These are phyloP conservation scores for Rhodotorula sphaerocarpa DNA, from an alignment of 768 basidiomycete genomes.

Conservation along the genomic window DNA sequence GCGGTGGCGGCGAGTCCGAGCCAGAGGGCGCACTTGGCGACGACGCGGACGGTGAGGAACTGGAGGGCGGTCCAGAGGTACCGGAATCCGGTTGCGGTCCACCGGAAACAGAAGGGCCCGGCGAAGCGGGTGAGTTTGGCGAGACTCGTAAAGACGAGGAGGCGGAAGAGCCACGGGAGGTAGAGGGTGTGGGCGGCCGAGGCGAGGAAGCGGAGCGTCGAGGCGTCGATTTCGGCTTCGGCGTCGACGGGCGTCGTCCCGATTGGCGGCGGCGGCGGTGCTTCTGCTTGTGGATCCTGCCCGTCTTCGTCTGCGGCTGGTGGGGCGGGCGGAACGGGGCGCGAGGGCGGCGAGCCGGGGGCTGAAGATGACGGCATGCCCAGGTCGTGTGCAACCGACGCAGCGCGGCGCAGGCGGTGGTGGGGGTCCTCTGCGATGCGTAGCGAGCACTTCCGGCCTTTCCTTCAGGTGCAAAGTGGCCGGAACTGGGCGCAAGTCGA, in stretches of 20 bases:
- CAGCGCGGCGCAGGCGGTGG: too few relatives aligned
- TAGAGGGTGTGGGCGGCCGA: constrained; percentile 3
- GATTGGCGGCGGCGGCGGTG: not conserved
- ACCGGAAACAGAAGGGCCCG: not conserved
- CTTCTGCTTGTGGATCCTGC: not conserved
- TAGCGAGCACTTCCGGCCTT: too few relatives aligned
- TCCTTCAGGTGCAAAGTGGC: too few relatives aligned
- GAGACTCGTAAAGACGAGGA: constrained; percentile 6
- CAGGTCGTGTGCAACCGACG: not conserved
- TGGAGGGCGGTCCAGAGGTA: not conserved
- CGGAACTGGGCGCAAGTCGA: too few relatives aligned
- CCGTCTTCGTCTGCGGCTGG: not conserved
- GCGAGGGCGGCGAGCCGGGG: not conserved
- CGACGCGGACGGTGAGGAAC: not conserved
- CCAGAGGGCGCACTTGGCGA: not conserved
- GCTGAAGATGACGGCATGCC: not conserved
- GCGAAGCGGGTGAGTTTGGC: constrained; percentile 6
- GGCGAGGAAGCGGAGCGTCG: constrained; percentile 14
- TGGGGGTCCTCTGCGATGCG: too few relatives aligned
- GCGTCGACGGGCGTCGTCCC: constrained; percentile 1
- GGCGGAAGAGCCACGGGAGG: constrained; percentile 14
- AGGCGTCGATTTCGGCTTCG: constrained; percentile 10
- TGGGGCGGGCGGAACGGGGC: not conserved
- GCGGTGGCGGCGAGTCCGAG: constrained; percentile 5
- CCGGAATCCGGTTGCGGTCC: not conserved